Percentiles rank a stretch among this genome's conserved stretches.
These are phyloP conservation scores for Cercospora beticola DNA, from an alignment of 2,329 filamentous ascomycete species.

Conservation along the genomic window DNA sequence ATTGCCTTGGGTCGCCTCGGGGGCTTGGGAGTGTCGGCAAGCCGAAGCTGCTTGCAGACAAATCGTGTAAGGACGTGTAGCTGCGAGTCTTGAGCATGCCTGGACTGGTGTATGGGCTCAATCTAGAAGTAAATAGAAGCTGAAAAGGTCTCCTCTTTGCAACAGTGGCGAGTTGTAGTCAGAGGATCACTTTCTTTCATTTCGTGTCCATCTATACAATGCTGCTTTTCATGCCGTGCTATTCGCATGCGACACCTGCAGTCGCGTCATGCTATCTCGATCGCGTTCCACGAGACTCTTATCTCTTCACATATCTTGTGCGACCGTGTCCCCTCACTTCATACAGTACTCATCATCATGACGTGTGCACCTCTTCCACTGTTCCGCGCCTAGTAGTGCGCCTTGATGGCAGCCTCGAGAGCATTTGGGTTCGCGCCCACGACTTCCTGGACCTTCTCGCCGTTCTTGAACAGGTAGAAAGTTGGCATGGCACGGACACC, in stretches of 20 bases:
- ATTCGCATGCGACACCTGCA: background rate
- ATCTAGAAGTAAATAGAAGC: background rate
- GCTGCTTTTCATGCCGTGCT: background rate
- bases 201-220: background rate
- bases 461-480: constrained; percentile 80
- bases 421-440: constrained; percentile 76
- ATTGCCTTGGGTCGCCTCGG: background rate
- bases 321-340: background rate
- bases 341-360: background rate
- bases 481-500: constrained; percentile 90
- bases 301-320: background rate
- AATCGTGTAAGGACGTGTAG: background rate
- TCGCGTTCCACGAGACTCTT: background rate
- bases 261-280: background rate
- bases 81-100: background rate
- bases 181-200: background rate
- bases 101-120: too few species aligned
- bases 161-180: background rate
- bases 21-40: background rate
- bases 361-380: background rate
- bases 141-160: background rate
- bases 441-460: constrained; percentile 69
- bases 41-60: background rate
- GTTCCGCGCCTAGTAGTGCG: constrained; percentile 4
- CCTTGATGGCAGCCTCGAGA: constrained; percentile 56